phyloP scores from a whole-genome alignment of 2,329 filamentous ascomycete genomes.

The Biscogniauxia mediterranea region DNA sequence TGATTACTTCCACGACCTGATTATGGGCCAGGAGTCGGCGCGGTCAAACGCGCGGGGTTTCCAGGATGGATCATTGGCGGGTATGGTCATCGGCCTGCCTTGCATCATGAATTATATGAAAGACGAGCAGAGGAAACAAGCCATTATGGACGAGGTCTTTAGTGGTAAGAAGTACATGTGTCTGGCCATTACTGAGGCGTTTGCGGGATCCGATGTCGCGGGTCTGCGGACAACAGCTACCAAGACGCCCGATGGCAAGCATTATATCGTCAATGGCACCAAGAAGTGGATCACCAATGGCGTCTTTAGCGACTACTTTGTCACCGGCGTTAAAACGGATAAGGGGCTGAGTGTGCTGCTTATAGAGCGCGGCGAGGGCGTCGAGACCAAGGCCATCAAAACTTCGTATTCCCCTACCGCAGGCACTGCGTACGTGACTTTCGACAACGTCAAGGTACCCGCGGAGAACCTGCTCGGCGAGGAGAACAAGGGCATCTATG shows the following conservation, averaged over 20 bases:
- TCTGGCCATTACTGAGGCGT: conserved; percentile 84
- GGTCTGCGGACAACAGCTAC: conserved; percentile 74
- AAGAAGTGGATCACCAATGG: conserved; percentile 91
- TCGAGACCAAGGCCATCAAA: conserved; percentile 77
- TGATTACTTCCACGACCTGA: conserved; percentile 83
- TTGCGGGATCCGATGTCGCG: conserved; percentile 81
- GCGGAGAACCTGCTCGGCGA: conserved; percentile 74
- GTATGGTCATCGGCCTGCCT: conserved; percentile 80
- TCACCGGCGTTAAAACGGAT: conserved; percentile 74
- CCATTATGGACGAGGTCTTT: conserved; percentile 69
- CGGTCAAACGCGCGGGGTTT: conserved; percentile 75
- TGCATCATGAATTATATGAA: conserved; percentile 77
- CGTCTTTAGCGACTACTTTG: conserved; percentile 79
- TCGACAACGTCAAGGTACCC: conserved; percentile 84
- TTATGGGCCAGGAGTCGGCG: conserved; percentile 70
- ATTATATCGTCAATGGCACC: conserved; percentile 69
- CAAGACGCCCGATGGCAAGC: conserved; percentile 72
- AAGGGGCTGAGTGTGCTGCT: conserved; percentile 78
- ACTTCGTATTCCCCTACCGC: conserved; percentile 78
- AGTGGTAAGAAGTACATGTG: conserved; percentile 85
- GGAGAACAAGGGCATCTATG: conserved; percentile 82
- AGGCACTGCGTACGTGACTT: conserved; percentile 76
- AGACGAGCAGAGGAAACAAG: conserved; percentile 63
- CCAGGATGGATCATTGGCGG: conserved; percentile 83
- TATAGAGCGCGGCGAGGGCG: conserved; percentile 69